A percentile compares a stretch with the other conserved stretches of the same genome.
Evolutionary conservation across 257 asterid genomes (phyloP).

Genomic region (Solanum gandarillasii): DNA sequence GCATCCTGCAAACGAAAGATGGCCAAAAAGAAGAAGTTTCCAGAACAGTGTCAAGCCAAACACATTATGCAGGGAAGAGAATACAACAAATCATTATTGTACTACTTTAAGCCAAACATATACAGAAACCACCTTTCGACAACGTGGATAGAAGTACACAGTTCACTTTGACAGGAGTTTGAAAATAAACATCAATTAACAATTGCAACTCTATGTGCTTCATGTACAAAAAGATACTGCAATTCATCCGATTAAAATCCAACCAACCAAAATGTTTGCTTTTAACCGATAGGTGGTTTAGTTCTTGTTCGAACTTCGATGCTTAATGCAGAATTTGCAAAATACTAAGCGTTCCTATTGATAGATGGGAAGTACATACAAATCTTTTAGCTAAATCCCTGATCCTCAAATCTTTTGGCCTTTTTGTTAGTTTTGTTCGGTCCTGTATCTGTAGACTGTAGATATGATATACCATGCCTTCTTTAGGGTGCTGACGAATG

Average conservation of each 20-base stretch:
- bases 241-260: background rate
- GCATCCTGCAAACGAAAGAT: slow-evolving; percentile 1
- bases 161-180: background rate
- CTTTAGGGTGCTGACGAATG: too few relatives aligned
- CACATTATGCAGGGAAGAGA: background rate
- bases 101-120: background rate
- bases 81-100: background rate
- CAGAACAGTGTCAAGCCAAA: background rate
- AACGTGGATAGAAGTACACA: background rate
- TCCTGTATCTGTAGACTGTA: background rate
- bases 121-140: background rate
- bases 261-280: background rate
- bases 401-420: background rate
- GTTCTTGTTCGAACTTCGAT: background rate
- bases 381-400: background rate
- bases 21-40: background rate
- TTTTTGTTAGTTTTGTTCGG: background rate
- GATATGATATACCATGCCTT: too few relatives aligned
- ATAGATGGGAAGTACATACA: background rate
- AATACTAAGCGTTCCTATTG: background rate
- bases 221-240: background rate
- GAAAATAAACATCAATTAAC: background rate
- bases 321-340: background rate
- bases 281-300: background rate
- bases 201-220: background rate